Base-by-base conservation (phyloP, 2,329 filamentous ascomycete species). In the Talaromyces sp. region DNA sequence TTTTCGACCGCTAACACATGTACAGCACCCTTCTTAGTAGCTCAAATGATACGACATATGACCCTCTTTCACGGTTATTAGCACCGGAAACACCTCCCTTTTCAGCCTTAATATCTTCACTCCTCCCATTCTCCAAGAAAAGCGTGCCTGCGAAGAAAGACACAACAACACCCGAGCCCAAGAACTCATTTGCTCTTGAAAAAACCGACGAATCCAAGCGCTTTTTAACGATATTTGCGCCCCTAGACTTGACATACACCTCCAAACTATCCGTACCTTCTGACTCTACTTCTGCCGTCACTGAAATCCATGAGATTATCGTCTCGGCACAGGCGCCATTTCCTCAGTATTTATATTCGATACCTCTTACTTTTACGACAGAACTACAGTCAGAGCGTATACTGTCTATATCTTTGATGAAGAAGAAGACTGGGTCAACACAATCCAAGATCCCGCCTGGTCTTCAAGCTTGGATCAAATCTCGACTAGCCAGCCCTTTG, bases 201-300 rank as follows among this genome's bases (percentile, higher is more conserved):
- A 66, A 71, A 36, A 66, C 66, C 25, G 64, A 68, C 0, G 85
- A 92, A 63, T 85, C 89, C 56, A 75, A 89, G 2, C 85, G 88
- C 0, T 92, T 88, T 65, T 80, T 93, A 0, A 84, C 88, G 53
- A 80, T 88, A 9, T 92, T 95, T 67, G 89, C 85, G 0, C 85
- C 88, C 0, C 81, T 95, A 15, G 79, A 78, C 0, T 86, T 90
- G 61, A 62, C 71, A 15, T 68, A 71, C 33, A 74, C 71, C 28
- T 69, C 61, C n/a, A 66, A 68, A 47, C 56, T 67, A 10, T 63
- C 69, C 9, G 62, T 67, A 8, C 64, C 66, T 9, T 62, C 66
- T 6, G 57, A 67, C 25, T 55, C 65, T 5, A 61, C 63, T 15
- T 54, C 55, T 10, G 22, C 36, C 19, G 58, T 75, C 10, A 62